Evolutionary conservation across 2,329 filamentous ascomycete genomes (phyloP).

Genomic region (Ceratocystis ficicola): DNA sequence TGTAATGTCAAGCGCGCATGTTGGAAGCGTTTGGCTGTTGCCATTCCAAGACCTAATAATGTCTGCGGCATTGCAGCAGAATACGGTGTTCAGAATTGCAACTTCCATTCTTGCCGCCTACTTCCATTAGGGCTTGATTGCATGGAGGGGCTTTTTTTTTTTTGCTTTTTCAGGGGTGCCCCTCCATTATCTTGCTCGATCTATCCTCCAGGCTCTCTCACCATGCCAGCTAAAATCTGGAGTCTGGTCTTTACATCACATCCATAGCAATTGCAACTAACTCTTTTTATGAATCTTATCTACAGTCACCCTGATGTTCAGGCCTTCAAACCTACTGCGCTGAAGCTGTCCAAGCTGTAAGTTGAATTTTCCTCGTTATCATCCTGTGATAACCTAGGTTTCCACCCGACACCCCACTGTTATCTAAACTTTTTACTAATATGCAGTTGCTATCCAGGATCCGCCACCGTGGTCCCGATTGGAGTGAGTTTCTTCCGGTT

Average conservation of each 20-base stretch:
- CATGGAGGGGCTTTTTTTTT: not conserved
- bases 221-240: not conserved
- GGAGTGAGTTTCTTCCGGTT: constrained; percentile 57
- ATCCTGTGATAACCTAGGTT: not conserved
- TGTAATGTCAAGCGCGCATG: not conserved
- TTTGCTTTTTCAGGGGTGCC: not conserved
- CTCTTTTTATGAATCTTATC: constrained; percentile 10
- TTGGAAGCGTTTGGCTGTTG: not conserved
- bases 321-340: constrained; percentile 89
- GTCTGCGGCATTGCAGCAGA: not conserved
- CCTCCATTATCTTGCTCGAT: not conserved
- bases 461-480: constrained; percentile 94
- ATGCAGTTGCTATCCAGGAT: constrained; percentile 43
- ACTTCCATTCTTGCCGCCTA: not conserved
- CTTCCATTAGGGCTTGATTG: not conserved
- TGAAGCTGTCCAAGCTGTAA: constrained; percentile 89
- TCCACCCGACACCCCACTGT: not conserved
- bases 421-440: constrained; percentile 19
- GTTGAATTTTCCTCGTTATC: constrained; percentile 30
- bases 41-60: not conserved
- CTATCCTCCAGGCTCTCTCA: not conserved
- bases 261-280: not conserved
- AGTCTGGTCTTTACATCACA: constrained; percentile 1
- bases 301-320: constrained; percentile 77
- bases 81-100: not conserved